Base-by-base conservation (phyloP, 176 grass and related monocot species). In the Rhipidocladum racemiflorum region DNA sequence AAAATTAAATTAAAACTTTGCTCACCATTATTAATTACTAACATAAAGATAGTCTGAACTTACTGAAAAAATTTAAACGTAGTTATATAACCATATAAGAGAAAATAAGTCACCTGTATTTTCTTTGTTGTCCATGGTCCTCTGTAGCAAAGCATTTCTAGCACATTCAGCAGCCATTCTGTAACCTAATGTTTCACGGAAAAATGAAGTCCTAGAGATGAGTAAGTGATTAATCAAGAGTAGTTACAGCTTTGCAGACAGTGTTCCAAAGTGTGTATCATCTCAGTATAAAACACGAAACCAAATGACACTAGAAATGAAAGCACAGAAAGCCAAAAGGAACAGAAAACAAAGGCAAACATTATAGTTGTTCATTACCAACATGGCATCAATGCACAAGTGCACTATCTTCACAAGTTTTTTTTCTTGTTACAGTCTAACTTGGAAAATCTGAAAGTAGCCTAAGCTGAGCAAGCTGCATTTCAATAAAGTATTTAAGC, bases 121-220 rank as follows among this genome's bases (percentile, higher is more conserved):
- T 68, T 97, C 84, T 68, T 91, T 97, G 75, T 97, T 94, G 84
- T 97, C 95, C 86, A 89, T 95, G 69, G 90, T 88, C 86, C 72
- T 97, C 72, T 84, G 60, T 61, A 94, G 57, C 38, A 97, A 83
- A 86, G 87, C 88, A 81, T 88, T 75, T 61, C 90, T 87, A 65
- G 92, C 95, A 76, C 95, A 97, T 14, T 95, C 90, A 74, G 50
- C 78, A 86, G 92, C 95, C 92, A 97, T 91, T 90, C 95, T 91
- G 83, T 82, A 97, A 43, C 95, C 92, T 97, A 71, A 28, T 28
- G 32, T 59, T 86, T 34, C 12, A 72, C 11, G 36, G 38, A 23
- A 38, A 80, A 62, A 34, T 49, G 32, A 83, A 76, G 24, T 14
- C 32, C 51, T 53, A 61, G 30, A 79, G 27, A 66, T 72, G 6